Conservation (phyloP, 257 asterid genomes). For the Plectranthus barbatus region DNA sequence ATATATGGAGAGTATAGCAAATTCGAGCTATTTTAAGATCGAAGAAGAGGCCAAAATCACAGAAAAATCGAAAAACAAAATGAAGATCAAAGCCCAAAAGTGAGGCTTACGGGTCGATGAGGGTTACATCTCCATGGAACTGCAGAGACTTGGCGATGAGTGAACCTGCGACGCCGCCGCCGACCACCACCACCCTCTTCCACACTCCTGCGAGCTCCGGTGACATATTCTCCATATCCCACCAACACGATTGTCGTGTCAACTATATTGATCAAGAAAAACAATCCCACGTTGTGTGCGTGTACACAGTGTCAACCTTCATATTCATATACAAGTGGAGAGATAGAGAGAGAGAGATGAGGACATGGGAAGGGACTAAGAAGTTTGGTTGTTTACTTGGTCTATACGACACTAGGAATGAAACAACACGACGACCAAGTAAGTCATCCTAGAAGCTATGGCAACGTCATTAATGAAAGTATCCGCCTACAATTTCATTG, state of each 20-base stretch:
- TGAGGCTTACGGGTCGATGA: constrained; percentile 61
- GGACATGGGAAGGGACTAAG: constrained; percentile 2
- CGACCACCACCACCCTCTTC: constrained; percentile 79
- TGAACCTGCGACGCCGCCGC: constrained; percentile 90
- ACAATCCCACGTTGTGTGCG: background rate
- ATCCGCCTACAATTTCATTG: too few relatives aligned
- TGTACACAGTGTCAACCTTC: constrained; percentile 1
- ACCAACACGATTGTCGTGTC: too few relatives aligned
- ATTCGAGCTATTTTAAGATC: background rate
- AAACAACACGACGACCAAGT: too few relatives aligned
- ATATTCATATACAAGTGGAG: background rate
- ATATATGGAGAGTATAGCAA: background rate
- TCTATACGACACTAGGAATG: too few relatives aligned
- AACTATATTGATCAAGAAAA: too few relatives aligned
- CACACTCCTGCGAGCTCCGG: constrained; percentile 52
- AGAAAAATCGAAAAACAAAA: background rate
- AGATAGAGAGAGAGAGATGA: background rate
- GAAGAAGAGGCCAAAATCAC: background rate
- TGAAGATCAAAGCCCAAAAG: background rate
- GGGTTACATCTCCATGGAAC: constrained; percentile 68
- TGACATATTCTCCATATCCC: constrained; percentile 32
- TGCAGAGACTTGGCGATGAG: constrained; percentile 76
- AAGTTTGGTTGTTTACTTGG: constrained; percentile 13
- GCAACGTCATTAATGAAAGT: too few relatives aligned
- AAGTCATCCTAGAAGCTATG: too few relatives aligned